Conservation (phyloP, 2,329 filamentous ascomycete species). For the Coccinonectria pachysandricola region DNA sequence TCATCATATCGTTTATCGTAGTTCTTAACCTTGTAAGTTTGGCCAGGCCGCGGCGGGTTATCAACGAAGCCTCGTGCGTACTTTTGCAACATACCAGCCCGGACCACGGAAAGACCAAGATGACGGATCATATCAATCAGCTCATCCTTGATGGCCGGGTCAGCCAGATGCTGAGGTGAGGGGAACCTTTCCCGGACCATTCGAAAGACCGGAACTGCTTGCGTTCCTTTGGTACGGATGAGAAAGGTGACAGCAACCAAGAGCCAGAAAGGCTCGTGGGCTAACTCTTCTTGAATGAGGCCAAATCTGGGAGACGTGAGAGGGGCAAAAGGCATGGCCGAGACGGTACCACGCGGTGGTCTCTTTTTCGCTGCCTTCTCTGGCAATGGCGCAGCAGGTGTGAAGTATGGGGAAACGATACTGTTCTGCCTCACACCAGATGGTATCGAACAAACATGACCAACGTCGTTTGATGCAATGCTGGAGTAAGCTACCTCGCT, state of each 20-base stretch:
- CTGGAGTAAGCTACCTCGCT: too few species aligned
- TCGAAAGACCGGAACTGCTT: conserved; percentile 68
- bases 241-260: conserved; percentile 77
- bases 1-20: conserved; percentile 31
- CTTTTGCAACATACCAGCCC: conserved; percentile 56
- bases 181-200: conserved; percentile 58
- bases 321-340: conserved; percentile 55
- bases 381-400: conserved; percentile 5
- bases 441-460: too few species aligned
- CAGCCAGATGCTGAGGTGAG: conserved; percentile 51
- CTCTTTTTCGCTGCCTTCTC: conserved; percentile 17
- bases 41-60: conserved; percentile 48
- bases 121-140: conserved; percentile 54
- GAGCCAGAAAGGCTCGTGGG: conserved; percentile 65
- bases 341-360: conserved; percentile 35
- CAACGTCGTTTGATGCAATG: too few species aligned
- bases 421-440: conserved; percentile 5
- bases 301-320: conserved; percentile 57
- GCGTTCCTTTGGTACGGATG: conserved; percentile 64
- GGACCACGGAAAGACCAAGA: conserved; percentile 60
- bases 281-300: conserved; percentile 73
- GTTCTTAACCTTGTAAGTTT: conserved; percentile 41
- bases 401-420: conserved; percentile 25
- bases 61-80: conserved; percentile 61
- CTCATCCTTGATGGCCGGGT: conserved; percentile 36